Conservation (phyloP, 2,329 filamentous ascomycete genomes). For the Pseudocercospora fuligena region DNA sequence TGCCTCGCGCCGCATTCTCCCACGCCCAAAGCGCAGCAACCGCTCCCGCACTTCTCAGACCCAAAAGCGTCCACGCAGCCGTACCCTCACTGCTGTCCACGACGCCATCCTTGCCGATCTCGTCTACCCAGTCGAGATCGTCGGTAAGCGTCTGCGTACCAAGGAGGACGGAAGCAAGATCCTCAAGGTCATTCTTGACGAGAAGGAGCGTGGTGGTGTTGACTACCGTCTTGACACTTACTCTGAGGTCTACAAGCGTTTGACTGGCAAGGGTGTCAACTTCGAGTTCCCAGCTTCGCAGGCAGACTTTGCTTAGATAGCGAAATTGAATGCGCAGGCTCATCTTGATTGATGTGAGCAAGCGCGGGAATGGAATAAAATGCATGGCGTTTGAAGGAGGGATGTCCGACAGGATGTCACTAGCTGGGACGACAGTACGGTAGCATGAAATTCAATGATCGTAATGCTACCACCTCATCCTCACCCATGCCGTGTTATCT, state of each 20-base stretch:
- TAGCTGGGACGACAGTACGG: background rate
- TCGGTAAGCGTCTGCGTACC: slow-evolving; percentile 97
- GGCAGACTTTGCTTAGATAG: slow-evolving; percentile 40
- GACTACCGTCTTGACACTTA: slow-evolving; percentile 99
- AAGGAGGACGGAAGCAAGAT: slow-evolving; percentile 98
- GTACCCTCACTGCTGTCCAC: slow-evolving; percentile 98
- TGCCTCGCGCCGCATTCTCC: slow-evolving; percentile 96
- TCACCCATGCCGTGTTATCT: background rate
- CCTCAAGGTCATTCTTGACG: slow-evolving; percentile 98
- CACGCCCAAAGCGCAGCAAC: slow-evolving; percentile 97
- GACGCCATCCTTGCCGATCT: slow-evolving; percentile 97
- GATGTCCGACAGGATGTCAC: background rate
- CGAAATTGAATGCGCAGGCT: background rate
- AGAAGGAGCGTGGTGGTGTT: slow-evolving; percentile 99
- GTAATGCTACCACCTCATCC: background rate
- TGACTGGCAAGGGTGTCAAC: slow-evolving; percentile 93
- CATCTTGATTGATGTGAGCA: background rate
- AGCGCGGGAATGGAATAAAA: background rate
- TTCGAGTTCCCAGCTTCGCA: slow-evolving; percentile 97
- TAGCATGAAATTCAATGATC: slow-evolving; percentile 8
- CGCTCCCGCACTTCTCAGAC: slow-evolving; percentile 94
- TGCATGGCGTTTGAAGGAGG: background rate
- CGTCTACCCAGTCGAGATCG: slow-evolving; percentile 99
- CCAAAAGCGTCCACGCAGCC: slow-evolving; percentile 97
- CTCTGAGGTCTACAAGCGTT: slow-evolving; percentile 97